Evolutionary conservation across 306 rosid genomes (phyloP), one percentile per base, ranked within the genome.

Genomic region (Cucumis melo): DNA sequence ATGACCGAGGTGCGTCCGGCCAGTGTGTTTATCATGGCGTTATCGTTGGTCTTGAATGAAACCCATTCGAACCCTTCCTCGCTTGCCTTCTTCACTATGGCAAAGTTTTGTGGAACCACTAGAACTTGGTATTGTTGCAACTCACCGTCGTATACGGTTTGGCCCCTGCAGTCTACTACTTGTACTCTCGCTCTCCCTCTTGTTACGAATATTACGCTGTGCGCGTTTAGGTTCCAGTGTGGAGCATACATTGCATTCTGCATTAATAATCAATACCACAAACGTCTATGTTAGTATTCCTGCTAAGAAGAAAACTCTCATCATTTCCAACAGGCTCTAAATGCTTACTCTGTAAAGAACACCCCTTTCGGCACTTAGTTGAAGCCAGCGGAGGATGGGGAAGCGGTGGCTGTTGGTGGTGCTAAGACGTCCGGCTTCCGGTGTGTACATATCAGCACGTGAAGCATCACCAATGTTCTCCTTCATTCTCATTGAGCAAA

Each of bases 91-190:
- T 81, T 80, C 14, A 88, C 85, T 7, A 87, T 46, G 0, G 78
- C 96, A 70, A 73, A 89, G 84, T 85, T 86, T 58, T 92, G 97
- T 29, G 96, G 96, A 12, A 90, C 80, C 0, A 78, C 73, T 23
- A 90, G 67, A 11, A 74, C 53, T 39, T 84, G 90, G 0, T 87
- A 91, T 64, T 75, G 74, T 29, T 74, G 68, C 0, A 90, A 72
- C 71, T 88, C 83, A 0, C 75, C 86, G 23, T 87, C 80, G 36
- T 78, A 86, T 23, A 92, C 80, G 0, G 82, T 2, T 0, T 80
- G 78, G 0, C 97, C 97, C 6, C 39, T 29, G 84, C 76, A 19
- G 71, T 92, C 85, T 20, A 90, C 91, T 38, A 90, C 84, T 55
- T 81, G 89, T 4, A 86, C 74, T 34, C 78, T 74, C 17, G 87